Evolutionary conservation across 2,329 filamentous ascomycete species (phyloP).

Genomic region (Xylariaceae sp.): DNA sequence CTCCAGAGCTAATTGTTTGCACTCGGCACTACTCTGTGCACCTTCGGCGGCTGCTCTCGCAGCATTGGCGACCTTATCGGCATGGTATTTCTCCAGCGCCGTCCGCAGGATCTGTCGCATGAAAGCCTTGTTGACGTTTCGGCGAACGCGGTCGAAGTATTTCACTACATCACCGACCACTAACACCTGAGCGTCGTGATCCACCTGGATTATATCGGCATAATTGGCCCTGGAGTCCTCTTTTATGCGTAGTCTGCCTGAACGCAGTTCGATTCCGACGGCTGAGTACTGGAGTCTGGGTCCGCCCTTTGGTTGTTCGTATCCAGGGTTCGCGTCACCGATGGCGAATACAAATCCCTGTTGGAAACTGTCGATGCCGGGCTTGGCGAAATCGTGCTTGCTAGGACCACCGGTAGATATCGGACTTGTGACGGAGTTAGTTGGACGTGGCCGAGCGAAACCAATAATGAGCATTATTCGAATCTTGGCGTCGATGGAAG

Average conservation of each 20-base stretch:
- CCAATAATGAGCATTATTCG: constrained; percentile 1
- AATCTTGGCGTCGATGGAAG: constrained; percentile 1
- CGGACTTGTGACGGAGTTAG: constrained; percentile 28
- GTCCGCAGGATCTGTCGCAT: constrained; percentile 35
- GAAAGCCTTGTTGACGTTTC: constrained; percentile 36
- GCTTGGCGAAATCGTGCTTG: constrained; percentile 35
- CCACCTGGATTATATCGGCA: constrained; percentile 35
- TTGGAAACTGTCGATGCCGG: constrained; percentile 34
- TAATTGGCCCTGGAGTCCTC: constrained; percentile 36
- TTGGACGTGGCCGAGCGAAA: not conserved
- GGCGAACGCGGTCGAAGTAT: constrained; percentile 35
- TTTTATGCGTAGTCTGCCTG: constrained; percentile 33
- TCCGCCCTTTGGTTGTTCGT: constrained; percentile 27
- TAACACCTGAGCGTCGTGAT: constrained; percentile 35
- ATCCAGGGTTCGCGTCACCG: constrained; percentile 30
- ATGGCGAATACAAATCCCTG: constrained; percentile 35
- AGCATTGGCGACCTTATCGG: constrained; percentile 19
- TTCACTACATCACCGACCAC: constrained; percentile 34
- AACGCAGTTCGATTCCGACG: constrained; percentile 32
- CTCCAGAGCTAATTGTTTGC: constrained; percentile 6
- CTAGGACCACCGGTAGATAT: constrained; percentile 30
- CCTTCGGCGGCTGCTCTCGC: constrained; percentile 15
- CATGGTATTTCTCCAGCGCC: constrained; percentile 33
- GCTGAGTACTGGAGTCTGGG: constrained; percentile 33
- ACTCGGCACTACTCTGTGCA: constrained; percentile 16